Conservation (phyloP, 352 stramenopile genomes). For the Phytophthora melonis region DNA sequence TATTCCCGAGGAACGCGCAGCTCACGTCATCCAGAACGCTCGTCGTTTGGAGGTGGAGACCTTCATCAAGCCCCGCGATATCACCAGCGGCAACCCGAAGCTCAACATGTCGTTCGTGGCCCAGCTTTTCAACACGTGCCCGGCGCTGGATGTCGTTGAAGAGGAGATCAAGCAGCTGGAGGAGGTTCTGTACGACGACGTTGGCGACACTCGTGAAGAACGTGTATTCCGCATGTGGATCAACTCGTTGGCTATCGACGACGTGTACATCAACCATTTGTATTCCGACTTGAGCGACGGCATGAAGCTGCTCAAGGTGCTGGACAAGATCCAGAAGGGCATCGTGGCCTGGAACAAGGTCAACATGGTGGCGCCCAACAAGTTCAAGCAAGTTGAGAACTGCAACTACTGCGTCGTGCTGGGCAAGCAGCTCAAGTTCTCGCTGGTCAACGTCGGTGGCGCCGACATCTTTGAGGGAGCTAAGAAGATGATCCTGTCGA, state of each 20-base stretch:
- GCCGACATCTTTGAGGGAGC: constrained; percentile 94
- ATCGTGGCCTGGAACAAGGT: constrained; percentile 91
- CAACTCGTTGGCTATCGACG: constrained; percentile 92
- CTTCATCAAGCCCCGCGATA: constrained; percentile 94
- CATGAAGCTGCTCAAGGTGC: constrained; percentile 90
- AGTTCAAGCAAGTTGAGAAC: constrained; percentile 92
- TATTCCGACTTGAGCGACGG: constrained; percentile 91
- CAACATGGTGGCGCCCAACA: constrained; percentile 90
- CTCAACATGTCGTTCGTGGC: constrained; percentile 92
- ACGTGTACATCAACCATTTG: constrained; percentile 92
- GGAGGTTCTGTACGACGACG: constrained; percentile 90
- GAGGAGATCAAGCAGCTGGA: constrained; percentile 89
- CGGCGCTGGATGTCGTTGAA: constrained; percentile 82
- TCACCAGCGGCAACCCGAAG: constrained; percentile 93
- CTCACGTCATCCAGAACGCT: constrained; percentile 88
- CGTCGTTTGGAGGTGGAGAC: constrained; percentile 87
- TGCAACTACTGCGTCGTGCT: constrained; percentile 92
- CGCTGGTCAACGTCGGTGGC: constrained; percentile 91
- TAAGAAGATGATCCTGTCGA: constrained; percentile 94
- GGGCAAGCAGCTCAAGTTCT: constrained; percentile 91
- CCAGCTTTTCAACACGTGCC: constrained; percentile 94
- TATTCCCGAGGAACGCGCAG: constrained; percentile 68
- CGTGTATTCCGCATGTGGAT: constrained; percentile 94
- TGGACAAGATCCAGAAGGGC: constrained; percentile 92
- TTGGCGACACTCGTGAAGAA: constrained; percentile 88